phyloP scores from a whole-genome alignment of 345 rosid genomes.

The Gossypium anomalum region DNA sequence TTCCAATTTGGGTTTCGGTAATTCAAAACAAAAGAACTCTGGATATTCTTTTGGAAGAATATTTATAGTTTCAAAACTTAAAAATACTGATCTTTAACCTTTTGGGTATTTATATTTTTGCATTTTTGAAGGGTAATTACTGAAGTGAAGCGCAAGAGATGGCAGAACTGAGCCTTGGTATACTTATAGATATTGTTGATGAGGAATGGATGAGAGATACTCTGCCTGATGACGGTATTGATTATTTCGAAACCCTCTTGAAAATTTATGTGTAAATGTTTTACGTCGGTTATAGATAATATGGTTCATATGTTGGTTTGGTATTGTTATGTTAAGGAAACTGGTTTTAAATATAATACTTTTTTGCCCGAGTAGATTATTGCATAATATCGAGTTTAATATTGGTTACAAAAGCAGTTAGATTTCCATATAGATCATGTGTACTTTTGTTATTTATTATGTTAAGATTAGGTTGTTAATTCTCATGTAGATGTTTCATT shows the following conservation, averaged over 20 bases:
- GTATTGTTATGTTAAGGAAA: not conserved
- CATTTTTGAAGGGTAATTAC: not conserved
- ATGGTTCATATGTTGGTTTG: not conserved
- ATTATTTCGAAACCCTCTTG: not conserved
- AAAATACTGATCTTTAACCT: not conserved
- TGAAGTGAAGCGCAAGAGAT: conserved; percentile 28
- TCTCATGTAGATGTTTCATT: not conserved
- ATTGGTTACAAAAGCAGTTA: not conserved
- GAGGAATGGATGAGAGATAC: conserved; percentile 98
- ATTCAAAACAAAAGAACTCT: not conserved
- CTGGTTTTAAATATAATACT: not conserved
- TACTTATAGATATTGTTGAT: conserved; percentile 85
- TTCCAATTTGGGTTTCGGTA: not conserved
- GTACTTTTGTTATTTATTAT: conserved; percentile 3
- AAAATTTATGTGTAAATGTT: not conserved
- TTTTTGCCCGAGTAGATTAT: not conserved
- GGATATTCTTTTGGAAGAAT: not conserved
- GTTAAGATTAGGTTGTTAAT: not conserved
- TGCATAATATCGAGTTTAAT: not conserved
- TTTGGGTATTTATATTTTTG: not conserved
- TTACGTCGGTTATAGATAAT: not conserved
- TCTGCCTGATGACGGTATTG: conserved; percentile 78
- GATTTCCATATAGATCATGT: not conserved
- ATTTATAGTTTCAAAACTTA: not conserved
- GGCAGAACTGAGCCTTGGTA: conserved; percentile 71